These are phyloP conservation scores for Geranium incanum DNA, from an alignment of 441 rosid genomes.

Conservation along the genomic window DNA sequence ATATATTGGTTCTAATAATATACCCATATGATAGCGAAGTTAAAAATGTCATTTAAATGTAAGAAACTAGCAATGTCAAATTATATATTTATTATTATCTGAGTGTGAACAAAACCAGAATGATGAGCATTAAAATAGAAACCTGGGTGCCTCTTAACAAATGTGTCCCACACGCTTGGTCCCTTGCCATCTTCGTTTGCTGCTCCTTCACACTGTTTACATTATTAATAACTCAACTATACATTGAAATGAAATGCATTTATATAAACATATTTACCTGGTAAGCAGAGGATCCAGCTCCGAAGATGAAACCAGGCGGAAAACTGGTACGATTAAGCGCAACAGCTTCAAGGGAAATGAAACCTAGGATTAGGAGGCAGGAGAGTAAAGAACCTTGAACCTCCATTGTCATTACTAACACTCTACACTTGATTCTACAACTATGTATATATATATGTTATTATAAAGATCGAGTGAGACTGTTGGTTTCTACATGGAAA, in stretches of 20 bases:
- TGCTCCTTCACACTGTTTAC: slow-evolving; percentile 57
- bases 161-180: slow-evolving; percentile 56
- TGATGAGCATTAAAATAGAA: background rate
- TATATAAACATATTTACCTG: slow-evolving; percentile 4
- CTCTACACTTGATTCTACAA: background rate
- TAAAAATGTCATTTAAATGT: too few relatives aligned
- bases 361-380: background rate
- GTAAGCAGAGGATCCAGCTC: slow-evolving; percentile 16
- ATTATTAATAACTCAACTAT: background rate
- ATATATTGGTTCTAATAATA: too few relatives aligned
- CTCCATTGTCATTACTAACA: background rate
- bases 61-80: too few relatives aligned
- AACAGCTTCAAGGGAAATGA: background rate
- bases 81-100: too few relatives aligned
- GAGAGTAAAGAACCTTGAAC: background rate
- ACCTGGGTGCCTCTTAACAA: slow-evolving; percentile 44
- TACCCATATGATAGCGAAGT: too few relatives aligned
- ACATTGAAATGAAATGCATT: background rate
- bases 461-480: too few relatives aligned
- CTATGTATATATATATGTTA: background rate
- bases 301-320: slow-evolving; percentile 13
- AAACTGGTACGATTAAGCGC: slow-evolving; percentile 8
- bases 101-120: too few relatives aligned
- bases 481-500: too few relatives aligned
- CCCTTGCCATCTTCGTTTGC: slow-evolving; percentile 43